These are phyloP conservation scores for Leccinum subtestaceum DNA, from an alignment of 768 basidiomycete species.

Conservation along the genomic window DNA sequence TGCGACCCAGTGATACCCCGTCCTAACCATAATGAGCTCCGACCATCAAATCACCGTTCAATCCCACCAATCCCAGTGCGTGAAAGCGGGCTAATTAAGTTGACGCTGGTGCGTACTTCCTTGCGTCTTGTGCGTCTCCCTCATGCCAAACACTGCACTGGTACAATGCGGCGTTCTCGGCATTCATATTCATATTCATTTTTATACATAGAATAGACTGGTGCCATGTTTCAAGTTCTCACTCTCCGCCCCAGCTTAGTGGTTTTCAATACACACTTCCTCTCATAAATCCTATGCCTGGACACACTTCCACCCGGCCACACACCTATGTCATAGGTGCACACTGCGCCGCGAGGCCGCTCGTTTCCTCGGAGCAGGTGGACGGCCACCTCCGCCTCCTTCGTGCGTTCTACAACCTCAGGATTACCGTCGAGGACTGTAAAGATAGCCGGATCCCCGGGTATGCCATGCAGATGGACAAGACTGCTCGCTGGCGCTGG, in stretches of 20 bases:
- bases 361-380: slow-evolving; percentile 33
- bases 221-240: slow-evolving; percentile 7
- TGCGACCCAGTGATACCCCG: not conserved
- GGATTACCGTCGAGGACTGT: slow-evolving; percentile 27
- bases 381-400: slow-evolving; percentile 36
- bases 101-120: not conserved
- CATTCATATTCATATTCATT: not conserved
- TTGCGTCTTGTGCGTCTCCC: not conserved
- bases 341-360: slow-evolving; percentile 18
- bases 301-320: not conserved
- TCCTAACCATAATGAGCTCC: not conserved
- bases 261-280: not conserved
- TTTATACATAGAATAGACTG: slow-evolving; percentile 11
- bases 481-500: slow-evolving; percentile 37
- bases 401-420: slow-evolving; percentile 31
- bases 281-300: not conserved
- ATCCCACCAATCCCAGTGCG: not conserved
- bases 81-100: not conserved
- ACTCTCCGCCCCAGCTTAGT: not conserved
- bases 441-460: slow-evolving; percentile 28
- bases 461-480: slow-evolving; percentile 24
- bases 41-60: slow-evolving; percentile 1
- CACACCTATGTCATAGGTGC: slow-evolving; percentile 22
- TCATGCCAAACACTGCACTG: slow-evolving; percentile 9
- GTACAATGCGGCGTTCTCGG: slow-evolving; percentile 2